phyloP scores from a whole-genome alignment of 257 asterid genomes.

The Ophiorrhiza pumila region DNA sequence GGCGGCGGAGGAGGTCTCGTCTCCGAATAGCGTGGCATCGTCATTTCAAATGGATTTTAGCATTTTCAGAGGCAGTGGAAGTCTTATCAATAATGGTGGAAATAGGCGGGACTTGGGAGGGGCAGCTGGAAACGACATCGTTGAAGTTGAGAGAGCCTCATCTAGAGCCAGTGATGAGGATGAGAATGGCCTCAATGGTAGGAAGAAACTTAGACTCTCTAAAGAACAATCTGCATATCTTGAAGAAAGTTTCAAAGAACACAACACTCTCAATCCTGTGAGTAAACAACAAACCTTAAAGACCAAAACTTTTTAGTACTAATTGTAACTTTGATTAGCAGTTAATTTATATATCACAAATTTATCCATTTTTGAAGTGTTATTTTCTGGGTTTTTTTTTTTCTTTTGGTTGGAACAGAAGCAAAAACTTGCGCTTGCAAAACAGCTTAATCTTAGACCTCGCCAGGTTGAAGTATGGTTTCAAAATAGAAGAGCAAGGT shows the following conservation, averaged over 20 bases:
- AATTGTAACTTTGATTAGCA: no score
- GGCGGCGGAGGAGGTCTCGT: slow-evolving; percentile 59
- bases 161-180: slow-evolving; percentile 69
- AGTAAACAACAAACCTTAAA: slow-evolving; percentile 11
- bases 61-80: slow-evolving; percentile 28
- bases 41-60: slow-evolving; percentile 49
- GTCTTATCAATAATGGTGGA: slow-evolving; percentile 13
- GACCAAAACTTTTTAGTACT: background rate
- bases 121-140: slow-evolving; percentile 41
- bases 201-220: slow-evolving; percentile 70
- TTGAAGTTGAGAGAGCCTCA: slow-evolving; percentile 43
- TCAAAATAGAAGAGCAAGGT: slow-evolving; percentile 92
- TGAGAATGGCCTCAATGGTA: slow-evolving; percentile 52
- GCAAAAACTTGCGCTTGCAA: slow-evolving; percentile 77
- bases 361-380: background rate
- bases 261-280: slow-evolving; percentile 78
- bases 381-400: background rate
- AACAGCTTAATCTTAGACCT: slow-evolving; percentile 77
- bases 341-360: background rate
- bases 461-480: slow-evolving; percentile 96
- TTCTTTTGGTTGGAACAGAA: slow-evolving; percentile 36
- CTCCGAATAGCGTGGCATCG: slow-evolving; percentile 62
- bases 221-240: slow-evolving; percentile 85
- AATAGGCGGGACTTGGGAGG: slow-evolving; percentile 28
- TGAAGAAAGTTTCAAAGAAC: slow-evolving; percentile 81